Conservation (phyloP, 495 filamentous ascomycete genomes). For the Hypoxylon perforatum region DNA sequence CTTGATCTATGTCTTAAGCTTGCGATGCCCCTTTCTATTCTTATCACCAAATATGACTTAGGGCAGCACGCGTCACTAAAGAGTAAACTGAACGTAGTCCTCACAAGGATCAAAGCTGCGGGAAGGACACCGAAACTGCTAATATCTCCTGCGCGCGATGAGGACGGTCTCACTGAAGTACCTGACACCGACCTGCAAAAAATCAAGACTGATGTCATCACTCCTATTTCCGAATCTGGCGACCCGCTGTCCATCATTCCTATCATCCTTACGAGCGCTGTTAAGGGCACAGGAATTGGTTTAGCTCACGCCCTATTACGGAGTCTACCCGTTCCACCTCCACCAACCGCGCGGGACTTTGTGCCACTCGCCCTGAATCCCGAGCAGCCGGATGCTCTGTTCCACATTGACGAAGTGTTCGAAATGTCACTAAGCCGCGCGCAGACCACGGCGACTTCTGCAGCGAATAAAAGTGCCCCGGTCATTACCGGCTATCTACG, state of each 20-base stretch:
- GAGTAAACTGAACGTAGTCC: constrained; percentile 73
- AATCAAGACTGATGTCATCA: constrained; percentile 60
- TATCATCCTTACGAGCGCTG: constrained; percentile 87
- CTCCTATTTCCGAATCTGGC: constrained; percentile 54
- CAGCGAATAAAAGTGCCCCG: constrained; percentile 54
- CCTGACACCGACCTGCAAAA: constrained; percentile 60
- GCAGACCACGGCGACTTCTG: constrained; percentile 59
- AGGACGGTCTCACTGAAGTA: constrained; percentile 49
- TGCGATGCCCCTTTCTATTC: constrained; percentile 76
- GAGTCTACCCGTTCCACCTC: constrained; percentile 75
- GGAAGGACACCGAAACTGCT: constrained; percentile 79
- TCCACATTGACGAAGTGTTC: constrained; percentile 86
- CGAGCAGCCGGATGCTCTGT: constrained; percentile 68
- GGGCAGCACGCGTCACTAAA: constrained; percentile 76
- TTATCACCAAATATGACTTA: constrained; percentile 91
- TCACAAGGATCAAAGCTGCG: constrained; percentile 80
- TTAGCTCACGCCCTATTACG: constrained; percentile 84
- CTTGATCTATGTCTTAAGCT: constrained; percentile 88
- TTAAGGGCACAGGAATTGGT: constrained; percentile 84
- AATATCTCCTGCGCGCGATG: constrained; percentile 53
- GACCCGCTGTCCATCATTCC: constrained; percentile 72
- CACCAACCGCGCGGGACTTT: constrained; percentile 59
- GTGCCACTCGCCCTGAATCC: constrained; percentile 57
- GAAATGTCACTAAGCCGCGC: constrained; percentile 64
- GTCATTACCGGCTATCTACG: constrained; percentile 87